Evolutionary conservation across 768 basidiomycete genomes (phyloP).

Genomic region (Podaxis rugospora): DNA sequence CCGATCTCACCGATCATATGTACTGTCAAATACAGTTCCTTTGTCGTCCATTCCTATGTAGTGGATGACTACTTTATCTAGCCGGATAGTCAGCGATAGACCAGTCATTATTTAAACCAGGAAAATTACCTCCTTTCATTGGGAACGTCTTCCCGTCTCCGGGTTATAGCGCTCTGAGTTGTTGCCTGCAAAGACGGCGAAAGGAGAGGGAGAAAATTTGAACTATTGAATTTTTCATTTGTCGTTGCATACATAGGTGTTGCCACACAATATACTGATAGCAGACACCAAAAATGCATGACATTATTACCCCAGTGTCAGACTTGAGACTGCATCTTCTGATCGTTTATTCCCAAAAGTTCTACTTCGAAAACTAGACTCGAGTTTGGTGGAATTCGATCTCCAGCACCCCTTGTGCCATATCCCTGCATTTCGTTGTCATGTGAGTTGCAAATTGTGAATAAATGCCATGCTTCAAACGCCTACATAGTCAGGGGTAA

Average conservation of each 20-base stretch:
- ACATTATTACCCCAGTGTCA: too few relatives aligned
- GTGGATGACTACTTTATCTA: constrained; percentile 72
- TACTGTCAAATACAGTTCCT: constrained; percentile 71
- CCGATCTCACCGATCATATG: constrained; percentile 58
- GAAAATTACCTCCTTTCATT: constrained; percentile 52
- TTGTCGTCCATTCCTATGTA: constrained; percentile 69
- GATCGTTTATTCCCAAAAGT: neutral
- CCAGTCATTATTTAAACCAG: neutral
- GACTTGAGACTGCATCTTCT: neutral
- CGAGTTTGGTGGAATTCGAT: constrained; percentile 69
- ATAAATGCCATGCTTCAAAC: neutral
- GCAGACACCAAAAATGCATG: too few relatives aligned
- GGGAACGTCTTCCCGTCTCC: constrained; percentile 68
- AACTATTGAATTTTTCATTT: too few relatives aligned
- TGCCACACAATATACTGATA: too few relatives aligned
- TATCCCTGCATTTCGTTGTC: constrained; percentile 48
- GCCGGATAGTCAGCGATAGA: constrained; percentile 11
- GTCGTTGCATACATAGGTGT: too few relatives aligned
- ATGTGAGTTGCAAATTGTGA: neutral
- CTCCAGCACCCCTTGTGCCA: constrained; percentile 59
- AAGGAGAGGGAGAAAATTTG: neutral
- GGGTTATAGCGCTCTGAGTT: constrained; percentile 12
- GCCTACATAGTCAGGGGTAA: constrained; percentile 74
- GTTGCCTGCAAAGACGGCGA: neutral
- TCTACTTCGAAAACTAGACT: constrained; percentile 73